These are phyloP conservation scores for Endocarpon pusillum DNA, from an alignment of 495 filamentous ascomycete species.

Conservation along the genomic window DNA sequence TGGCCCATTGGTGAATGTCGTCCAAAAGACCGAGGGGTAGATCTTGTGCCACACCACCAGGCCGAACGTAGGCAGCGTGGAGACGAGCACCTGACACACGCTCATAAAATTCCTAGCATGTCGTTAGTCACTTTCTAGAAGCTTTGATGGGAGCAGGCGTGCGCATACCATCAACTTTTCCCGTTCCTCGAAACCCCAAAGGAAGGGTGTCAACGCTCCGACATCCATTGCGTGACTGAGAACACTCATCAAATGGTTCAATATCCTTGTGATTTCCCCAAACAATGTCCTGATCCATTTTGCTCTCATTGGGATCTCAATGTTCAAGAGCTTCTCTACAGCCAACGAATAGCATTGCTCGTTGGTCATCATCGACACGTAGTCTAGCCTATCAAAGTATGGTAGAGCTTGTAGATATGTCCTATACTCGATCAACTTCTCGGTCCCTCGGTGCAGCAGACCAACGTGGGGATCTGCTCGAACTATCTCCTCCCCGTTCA, in stretches of 20 bases:
- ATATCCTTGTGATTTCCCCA: constrained; percentile 81
- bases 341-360: constrained; percentile 94
- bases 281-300: constrained; percentile 97
- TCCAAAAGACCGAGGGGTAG: constrained; percentile 87
- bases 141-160: neutral
- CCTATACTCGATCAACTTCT: constrained; percentile 99
- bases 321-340: constrained; percentile 94
- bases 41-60: constrained; percentile 92
- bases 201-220: constrained; percentile 90
- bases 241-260: constrained; percentile 98
- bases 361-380: constrained; percentile 99
- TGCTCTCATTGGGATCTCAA: constrained; percentile 87
- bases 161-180: constrained; percentile 93
- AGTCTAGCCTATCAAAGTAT: constrained; percentile 97
- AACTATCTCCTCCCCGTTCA: constrained; percentile 96
- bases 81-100: constrained; percentile 96
- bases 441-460: constrained; percentile 87
- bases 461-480: constrained; percentile 95
- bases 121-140: constrained; percentile 5
- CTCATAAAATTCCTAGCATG: constrained; percentile 89
- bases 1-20: constrained; percentile 99
- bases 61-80: constrained; percentile 94
- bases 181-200: constrained; percentile 99
- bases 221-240: constrained; percentile 99
- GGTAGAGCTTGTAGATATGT: constrained; percentile 96